Base-by-base conservation (phyloP, 495 filamentous ascomycete species). In the Penicillium robsamsonii region DNA sequence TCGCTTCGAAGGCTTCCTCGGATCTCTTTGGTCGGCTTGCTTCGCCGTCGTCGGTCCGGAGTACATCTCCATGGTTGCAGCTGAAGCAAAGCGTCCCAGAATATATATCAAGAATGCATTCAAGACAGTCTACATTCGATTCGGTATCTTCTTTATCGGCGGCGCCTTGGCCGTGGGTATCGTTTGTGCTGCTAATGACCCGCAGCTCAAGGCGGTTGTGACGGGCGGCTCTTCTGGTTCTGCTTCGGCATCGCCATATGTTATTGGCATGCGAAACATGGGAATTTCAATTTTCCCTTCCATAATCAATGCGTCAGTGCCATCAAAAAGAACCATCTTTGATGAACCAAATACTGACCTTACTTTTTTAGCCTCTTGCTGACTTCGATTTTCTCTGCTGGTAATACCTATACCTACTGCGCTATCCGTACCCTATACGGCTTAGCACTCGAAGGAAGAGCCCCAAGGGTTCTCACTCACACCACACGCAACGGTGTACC, bases 341-440 rank as follows among this genome's bases (percentile, higher is more conserved):
- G 10, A 51, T 7, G 11, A 31, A 17, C 30, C 9, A n/a, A 25
- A 18, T 1, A 10, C 55, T 42, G 4, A 45, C 29, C 7, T 1
- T 11, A 17, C 8, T 5, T 22, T 18, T 5, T 2, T 18, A 40
- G 41, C 9, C 75, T 90, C 35, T 72, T 93, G 33, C 62, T 92
- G 24, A 90, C 85, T 0, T 82, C 85, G 3, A 88, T 89, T 49
- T 91, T 92, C 71, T 90, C 87, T 2, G 90, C 90, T 6, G 91
- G 90, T 8, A 93, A 94, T 63, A 87, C 86, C 12, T 93, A 91
- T 70, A 84, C 87, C 24, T 96, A 90, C 71, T 90, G 87, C 68
- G 87, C 88, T 5, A 88, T 85, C 48, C 81, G 91, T 38, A 84
- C 83, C 13, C 73, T 96, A 17, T 89, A 90, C 66, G 87, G 86